Evolutionary conservation across 2,329 filamentous ascomycete species (phyloP), one percentile per base, ranked within the genome.

Genomic region (Emmonsiellopsis sp.): DNA sequence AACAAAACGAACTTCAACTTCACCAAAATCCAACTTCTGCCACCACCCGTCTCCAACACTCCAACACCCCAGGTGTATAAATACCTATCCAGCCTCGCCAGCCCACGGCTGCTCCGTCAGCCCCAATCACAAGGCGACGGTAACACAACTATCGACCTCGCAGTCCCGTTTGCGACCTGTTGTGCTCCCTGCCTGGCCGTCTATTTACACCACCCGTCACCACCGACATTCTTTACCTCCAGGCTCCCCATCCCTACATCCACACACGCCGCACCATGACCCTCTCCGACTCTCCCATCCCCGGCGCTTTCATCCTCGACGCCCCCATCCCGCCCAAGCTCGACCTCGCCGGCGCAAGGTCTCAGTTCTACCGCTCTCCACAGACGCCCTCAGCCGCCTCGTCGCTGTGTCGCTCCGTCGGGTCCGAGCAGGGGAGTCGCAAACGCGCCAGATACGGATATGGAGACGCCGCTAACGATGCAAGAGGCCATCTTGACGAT

Each of bases 301-400:
- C 57, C 4, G 59, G 57, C n/a, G 59, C 67, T 34, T 62, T 70
- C 55, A 65, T 69, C 53, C 60, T 69, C 40, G 63, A 69, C 54
- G 63, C 65, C 32, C 65, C 65, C 20, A 64, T 70, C 34, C 65
- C 68, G 43, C 65, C 70, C 9, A 69, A 59, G 50, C 63, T 72
- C 48, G 69, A 71, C 58, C 63, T 71, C 44, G 62, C 67, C 51
- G 69, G 64, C 50, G 66, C 68, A 40, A 64, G 63, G 38, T 70
- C 68, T 6, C 67, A 67, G 51, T 62, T 71, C 51, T 71, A 69
- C 59, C 66, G 68, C 49, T 59, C 67, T 1, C 69, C 69, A 9
- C 58, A 62, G 13, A 63, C 68, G 8, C 59, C 66, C 6, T 70
- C 69, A 9, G 67, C 69, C 13, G 68, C 69, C 8, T 69, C 68